Evolutionary conservation across 2,329 filamentous ascomycete species (phyloP), one percentile per base, ranked within the genome.

Genomic region (Penicillium sp.): DNA sequence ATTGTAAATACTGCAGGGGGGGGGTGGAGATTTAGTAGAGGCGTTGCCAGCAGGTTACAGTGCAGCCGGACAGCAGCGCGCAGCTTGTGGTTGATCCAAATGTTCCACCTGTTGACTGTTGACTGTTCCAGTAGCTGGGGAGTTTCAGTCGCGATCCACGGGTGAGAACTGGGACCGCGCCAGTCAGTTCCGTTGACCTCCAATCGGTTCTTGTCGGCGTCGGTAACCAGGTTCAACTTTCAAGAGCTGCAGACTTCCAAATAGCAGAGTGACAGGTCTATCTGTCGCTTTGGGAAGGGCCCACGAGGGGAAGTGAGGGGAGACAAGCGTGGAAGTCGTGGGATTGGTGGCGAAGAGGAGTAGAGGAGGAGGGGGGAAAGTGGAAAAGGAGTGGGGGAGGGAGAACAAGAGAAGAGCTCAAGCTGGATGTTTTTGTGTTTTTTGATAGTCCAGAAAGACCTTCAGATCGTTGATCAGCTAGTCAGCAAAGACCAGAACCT

Each of bases 1-100:
- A 68, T 72, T 71, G 72, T 75, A 72, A 76, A 76, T 64, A 58
- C 63, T 64, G 63, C 47, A 64, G 62, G 62, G 67, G 62, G 62
- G 66, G 68, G 69, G 70, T 61, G 64, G 50, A 56, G 7, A 44
- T 22, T 22, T 44, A 24, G 24, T 28, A 9, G 44, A 28, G 15
- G 9, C 24, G 45, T 47, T 47, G 5, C 7, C 45, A 38, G 26
- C 47, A 51, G 56, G 24, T 42, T 30, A 53, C 33, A 40, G 40
- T 58, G 49, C 35, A 19, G 45, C 12, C 4, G 8, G 22, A 37
- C 35, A 37, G 35, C 35, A 37, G 35, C 40, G 38, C 37, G 56
- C 49, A 44, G 59, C 60, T 60, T 35, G 45, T n/a, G 24, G 4
- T 37, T 37, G 35, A 37, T 15, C 35, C 33, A 55, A 30, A 42